phyloP scores from a whole-genome alignment of 768 basidiomycete genomes.

The Pisolithus marmoratus region DNA sequence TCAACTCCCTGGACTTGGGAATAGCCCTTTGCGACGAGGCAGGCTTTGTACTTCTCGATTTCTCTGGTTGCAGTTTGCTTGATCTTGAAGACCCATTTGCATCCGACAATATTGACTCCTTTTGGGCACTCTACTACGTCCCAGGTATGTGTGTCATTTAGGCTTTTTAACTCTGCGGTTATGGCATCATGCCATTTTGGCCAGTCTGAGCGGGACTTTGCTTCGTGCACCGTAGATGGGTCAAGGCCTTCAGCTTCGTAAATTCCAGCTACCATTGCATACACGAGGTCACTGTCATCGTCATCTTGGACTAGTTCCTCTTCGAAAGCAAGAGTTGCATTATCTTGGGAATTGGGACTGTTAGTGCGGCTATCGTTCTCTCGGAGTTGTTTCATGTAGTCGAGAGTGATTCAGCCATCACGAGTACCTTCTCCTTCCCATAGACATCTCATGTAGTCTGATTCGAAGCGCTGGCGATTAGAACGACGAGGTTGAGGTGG shows the following conservation, averaged over 20 bases:
- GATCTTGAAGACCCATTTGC: constrained; percentile 37
- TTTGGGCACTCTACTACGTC: constrained; percentile 4
- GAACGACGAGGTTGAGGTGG: not conserved
- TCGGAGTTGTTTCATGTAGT: not conserved
- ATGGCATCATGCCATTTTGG: constrained; percentile 5
- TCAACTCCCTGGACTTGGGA: too few species aligned
- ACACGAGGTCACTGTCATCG: not conserved
- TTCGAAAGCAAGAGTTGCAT: not conserved
- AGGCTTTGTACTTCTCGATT: constrained; percentile 17
- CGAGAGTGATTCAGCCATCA: not conserved
- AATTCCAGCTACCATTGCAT: constrained; percentile 1
- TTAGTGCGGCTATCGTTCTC: too few species aligned
- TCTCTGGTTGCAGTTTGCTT: constrained; percentile 34
- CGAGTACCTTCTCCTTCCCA: not conserved
- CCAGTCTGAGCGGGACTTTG: not conserved
- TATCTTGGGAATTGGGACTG: too few species aligned
- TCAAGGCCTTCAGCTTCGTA: not conserved
- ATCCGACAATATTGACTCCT: constrained; percentile 5
- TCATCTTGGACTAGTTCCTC: not conserved
- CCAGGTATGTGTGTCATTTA: constrained; percentile 4
- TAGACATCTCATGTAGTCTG: not conserved
- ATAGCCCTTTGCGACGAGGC: not conserved
- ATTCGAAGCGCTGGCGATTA: not conserved
- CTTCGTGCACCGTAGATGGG: not conserved
- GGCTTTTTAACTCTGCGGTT: constrained; percentile 3